These are phyloP conservation scores for Clonostachys byssicola DNA, from an alignment of 2,329 filamentous ascomycete species.

Conservation along the genomic window DNA sequence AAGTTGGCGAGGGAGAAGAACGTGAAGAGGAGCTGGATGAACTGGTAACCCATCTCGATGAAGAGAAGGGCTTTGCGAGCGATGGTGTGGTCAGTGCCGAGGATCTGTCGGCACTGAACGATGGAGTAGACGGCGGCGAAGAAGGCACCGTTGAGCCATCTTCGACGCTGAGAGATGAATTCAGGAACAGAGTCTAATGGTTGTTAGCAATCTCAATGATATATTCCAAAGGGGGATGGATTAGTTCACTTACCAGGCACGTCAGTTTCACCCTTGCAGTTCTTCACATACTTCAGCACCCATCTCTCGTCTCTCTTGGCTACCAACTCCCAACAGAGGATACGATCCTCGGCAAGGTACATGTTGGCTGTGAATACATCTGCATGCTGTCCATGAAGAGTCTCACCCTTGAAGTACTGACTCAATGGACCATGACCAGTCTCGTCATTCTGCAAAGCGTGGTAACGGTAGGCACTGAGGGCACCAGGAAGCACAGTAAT, in stretches of 20 bases:
- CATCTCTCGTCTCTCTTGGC: slow-evolving; percentile 92
- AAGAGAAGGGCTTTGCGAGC: slow-evolving; percentile 87
- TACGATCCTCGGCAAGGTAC: slow-evolving; percentile 88
- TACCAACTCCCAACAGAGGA: slow-evolving; percentile 90
- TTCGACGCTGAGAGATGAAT: slow-evolving; percentile 91
- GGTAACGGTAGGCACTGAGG: slow-evolving; percentile 90
- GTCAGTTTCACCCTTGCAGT: slow-evolving; percentile 94
- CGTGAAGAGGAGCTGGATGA: slow-evolving; percentile 88
- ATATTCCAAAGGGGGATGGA: neutral
- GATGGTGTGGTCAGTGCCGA: slow-evolving; percentile 87
- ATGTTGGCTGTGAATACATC: slow-evolving; percentile 98
- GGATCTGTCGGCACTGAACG: slow-evolving; percentile 90
- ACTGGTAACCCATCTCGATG: slow-evolving; percentile 93
- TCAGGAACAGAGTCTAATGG: slow-evolving; percentile 79
- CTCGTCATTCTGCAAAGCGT: slow-evolving; percentile 93
- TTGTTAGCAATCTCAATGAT: neutral
- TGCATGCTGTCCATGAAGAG: slow-evolving; percentile 89
- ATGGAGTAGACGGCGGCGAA: slow-evolving; percentile 98
- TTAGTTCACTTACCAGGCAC: slow-evolving; percentile 70
- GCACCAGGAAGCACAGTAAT: slow-evolving; percentile 96
- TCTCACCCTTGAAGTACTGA: slow-evolving; percentile 99
- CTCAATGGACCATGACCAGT: slow-evolving; percentile 92
- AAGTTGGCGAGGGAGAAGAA: slow-evolving; percentile 99
- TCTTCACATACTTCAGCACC: slow-evolving; percentile 98
- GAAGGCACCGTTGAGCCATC: slow-evolving; percentile 98